Evolutionary conservation across 495 filamentous ascomycete genomes (phyloP).

Genomic region (Daldinia loculata): DNA sequence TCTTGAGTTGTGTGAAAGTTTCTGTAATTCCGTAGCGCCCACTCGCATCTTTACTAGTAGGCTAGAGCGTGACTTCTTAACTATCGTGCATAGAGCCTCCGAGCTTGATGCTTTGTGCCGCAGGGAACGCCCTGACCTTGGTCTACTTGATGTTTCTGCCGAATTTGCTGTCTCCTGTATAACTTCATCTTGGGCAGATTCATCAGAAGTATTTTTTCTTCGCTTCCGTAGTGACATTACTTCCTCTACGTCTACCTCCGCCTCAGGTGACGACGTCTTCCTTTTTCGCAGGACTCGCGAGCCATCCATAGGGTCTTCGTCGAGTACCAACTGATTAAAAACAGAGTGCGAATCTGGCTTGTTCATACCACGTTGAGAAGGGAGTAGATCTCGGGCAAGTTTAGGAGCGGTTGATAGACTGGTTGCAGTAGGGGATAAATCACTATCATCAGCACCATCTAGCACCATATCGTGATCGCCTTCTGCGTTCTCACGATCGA

Average conservation of each 20-base stretch:
- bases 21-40: conserved; percentile 66
- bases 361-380: conserved; percentile 70
- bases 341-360: conserved; percentile 86
- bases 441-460: conserved; percentile 46
- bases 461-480: conserved; percentile 45
- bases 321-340: conserved; percentile 80
- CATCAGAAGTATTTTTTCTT: conserved; percentile 53
- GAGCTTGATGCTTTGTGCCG: conserved; percentile 48
- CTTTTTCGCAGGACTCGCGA: conserved; percentile 88
- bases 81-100: conserved; percentile 37
- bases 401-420: conserved; percentile 59
- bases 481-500: conserved; percentile 50
- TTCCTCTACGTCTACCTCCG: conserved; percentile 54
- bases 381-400: conserved; percentile 77
- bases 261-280: conserved; percentile 67
- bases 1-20: conserved; percentile 60
- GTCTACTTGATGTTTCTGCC: conserved; percentile 44
- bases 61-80: conserved; percentile 52
- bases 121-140: conserved; percentile 52
- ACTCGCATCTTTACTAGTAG: conserved; percentile 63
- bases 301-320: conserved; percentile 85
- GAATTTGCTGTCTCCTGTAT: conserved; percentile 34
- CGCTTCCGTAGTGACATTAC: conserved; percentile 55
- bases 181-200: conserved; percentile 45
- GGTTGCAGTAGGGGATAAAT: conserved; percentile 48